A percentile compares a stretch with the other conserved stretches of the same genome.
phyloP scores from a whole-genome alignment of 2,329 filamentous ascomycete genomes.

The Venturiaceae sp. region DNA sequence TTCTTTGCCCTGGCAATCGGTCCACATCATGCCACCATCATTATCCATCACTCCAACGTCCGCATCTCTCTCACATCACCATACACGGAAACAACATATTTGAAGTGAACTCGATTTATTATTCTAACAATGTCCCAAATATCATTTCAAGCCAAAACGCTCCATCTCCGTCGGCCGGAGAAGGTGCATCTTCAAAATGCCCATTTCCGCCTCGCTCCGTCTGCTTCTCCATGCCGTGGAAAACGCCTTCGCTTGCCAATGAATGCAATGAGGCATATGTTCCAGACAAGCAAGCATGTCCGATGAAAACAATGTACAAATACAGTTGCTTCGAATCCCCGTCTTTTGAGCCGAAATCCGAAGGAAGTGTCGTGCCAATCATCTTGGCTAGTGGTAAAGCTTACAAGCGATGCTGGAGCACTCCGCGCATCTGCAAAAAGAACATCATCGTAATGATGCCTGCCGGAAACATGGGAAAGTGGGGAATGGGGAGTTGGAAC shows the following conservation, averaged over 20 bases:
- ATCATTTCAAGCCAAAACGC: neutral
- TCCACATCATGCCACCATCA: neutral
- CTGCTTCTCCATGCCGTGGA: neutral
- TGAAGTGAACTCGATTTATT: neutral
- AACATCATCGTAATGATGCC: neutral
- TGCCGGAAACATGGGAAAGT: neutral
- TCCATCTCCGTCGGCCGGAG: neutral
- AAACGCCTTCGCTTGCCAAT: neutral
- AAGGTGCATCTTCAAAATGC: neutral
- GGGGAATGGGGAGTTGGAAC: neutral
- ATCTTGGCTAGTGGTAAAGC: neutral
- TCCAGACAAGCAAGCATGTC: neutral
- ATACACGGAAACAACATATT: neutral
- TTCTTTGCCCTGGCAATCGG: too few species aligned
- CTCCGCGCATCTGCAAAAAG: neutral
- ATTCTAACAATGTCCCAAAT: neutral
- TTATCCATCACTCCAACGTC: neutral
- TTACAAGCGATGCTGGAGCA: conserved; percentile 1
- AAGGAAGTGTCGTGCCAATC: neutral
- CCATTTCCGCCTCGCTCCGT: neutral
- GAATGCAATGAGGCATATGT: neutral
- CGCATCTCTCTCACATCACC: neutral
- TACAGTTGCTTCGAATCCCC: neutral
- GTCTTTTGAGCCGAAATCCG: neutral
- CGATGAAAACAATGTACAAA: neutral